Conservation (phyloP, 352 stramenopile species). For the Globisporangium mamillatum region DNA sequence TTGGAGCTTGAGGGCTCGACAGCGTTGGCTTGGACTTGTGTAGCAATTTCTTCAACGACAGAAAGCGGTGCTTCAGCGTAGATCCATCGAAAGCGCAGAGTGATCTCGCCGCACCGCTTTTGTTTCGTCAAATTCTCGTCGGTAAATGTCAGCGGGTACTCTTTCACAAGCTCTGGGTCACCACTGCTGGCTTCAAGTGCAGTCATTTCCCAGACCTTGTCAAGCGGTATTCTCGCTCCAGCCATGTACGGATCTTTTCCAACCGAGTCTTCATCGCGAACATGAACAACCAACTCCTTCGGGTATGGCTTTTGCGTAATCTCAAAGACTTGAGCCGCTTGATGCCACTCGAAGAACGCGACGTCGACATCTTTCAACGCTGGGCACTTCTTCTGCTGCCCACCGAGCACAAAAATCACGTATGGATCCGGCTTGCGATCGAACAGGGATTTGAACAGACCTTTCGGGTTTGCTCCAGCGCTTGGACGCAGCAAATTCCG, state of each 20-base stretch:
- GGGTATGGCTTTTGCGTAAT: slow-evolving; percentile 34
- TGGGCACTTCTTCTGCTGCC: slow-evolving; percentile 27
- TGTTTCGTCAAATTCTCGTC: slow-evolving; percentile 44
- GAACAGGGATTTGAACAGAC: slow-evolving; percentile 36
- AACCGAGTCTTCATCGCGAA: slow-evolving; percentile 44
- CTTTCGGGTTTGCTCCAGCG: slow-evolving; percentile 20
- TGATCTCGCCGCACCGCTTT: slow-evolving; percentile 33
- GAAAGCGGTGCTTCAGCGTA: slow-evolving; percentile 29
- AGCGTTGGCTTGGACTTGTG: neutral
- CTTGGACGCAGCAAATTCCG: slow-evolving; percentile 29
- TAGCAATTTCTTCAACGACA: neutral
- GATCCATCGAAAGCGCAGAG: slow-evolving; percentile 38
- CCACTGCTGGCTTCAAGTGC: neutral
- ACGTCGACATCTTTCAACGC: slow-evolving; percentile 38
- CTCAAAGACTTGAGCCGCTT: slow-evolving; percentile 40
- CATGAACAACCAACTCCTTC: slow-evolving; percentile 24
- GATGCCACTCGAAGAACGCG: slow-evolving; percentile 47
- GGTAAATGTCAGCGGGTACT: slow-evolving; percentile 29
- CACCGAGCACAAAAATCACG: slow-evolving; percentile 31
- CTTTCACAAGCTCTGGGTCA: slow-evolving; percentile 30
- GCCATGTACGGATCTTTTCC: slow-evolving; percentile 44
- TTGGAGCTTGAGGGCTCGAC: no score
- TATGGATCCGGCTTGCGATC: slow-evolving; percentile 49
- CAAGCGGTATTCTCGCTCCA: slow-evolving; percentile 29
- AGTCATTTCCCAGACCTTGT: slow-evolving; percentile 27